Percentiles rank a stretch among this genome's conserved stretches.
Conservation (phyloP, 31 red algal species). For the Odonthalia washingtoniensis region DNA sequence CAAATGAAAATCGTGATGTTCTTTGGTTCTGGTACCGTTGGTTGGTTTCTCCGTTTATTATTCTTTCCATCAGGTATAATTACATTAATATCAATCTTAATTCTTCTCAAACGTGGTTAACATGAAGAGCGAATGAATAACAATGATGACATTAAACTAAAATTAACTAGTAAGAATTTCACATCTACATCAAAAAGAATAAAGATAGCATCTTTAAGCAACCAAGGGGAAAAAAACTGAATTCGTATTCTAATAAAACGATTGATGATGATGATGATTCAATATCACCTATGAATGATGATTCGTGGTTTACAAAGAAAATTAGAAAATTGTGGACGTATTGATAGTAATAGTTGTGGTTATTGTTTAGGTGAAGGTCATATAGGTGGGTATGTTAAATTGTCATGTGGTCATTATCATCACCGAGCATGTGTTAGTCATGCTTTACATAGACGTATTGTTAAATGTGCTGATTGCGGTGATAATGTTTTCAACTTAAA, state of each 20-base stretch:
- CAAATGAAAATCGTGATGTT: background rate
- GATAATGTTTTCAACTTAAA: constrained; percentile 49
- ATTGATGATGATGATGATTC: too few species aligned
- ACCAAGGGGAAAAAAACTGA: too few species aligned
- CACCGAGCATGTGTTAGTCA: constrained; percentile 44
- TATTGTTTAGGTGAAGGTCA: constrained; percentile 31
- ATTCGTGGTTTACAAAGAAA: background rate
- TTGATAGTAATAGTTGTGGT: constrained; percentile 23
- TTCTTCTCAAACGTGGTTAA: constrained; percentile 28
- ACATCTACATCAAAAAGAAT: too few species aligned
- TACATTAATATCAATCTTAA: constrained; percentile 21
- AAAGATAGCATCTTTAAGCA: too few species aligned
- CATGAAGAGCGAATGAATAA: constrained; percentile 20
- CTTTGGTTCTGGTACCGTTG: constrained; percentile 45
- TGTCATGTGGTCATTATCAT: constrained; percentile 44
- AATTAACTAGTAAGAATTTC: too few species aligned
- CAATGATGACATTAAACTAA: too few species aligned
- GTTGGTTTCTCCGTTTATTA: constrained; percentile 57
- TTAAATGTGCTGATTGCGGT: constrained; percentile 55
- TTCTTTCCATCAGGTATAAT: constrained; percentile 59
- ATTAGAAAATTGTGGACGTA: background rate
- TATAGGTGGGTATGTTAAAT: constrained; percentile 16
- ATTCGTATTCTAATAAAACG: too few species aligned
- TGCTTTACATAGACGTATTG: constrained; percentile 48
- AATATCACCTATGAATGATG: too few species aligned